A percentile compares a stretch with the other conserved stretches of the same genome.
phyloP scores from a whole-genome alignment of 192 early-diverging fungal genomes.

The Podochytrium sp. region DNA sequence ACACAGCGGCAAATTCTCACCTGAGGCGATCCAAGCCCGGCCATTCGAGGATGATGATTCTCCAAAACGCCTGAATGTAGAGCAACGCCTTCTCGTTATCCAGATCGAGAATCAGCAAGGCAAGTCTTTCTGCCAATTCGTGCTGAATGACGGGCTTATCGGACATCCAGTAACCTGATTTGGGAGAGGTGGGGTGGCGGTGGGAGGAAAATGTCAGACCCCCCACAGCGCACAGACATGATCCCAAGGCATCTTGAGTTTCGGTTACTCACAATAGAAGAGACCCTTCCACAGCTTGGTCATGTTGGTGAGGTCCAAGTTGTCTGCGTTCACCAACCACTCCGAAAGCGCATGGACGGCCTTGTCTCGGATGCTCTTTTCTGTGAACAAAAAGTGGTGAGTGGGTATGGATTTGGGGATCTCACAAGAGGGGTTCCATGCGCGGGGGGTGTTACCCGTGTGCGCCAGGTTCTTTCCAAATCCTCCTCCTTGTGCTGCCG shows the following conservation, averaged over 20 bases:
- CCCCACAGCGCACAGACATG: too few species aligned
- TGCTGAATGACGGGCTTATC: constrained; percentile 94
- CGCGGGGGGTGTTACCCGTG: constrained; percentile 58
- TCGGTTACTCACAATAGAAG: constrained; percentile 76
- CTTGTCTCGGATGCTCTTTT: constrained; percentile 75
- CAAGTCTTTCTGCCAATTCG: constrained; percentile 81
- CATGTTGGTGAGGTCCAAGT: constrained; percentile 67
- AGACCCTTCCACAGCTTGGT: constrained; percentile 90
- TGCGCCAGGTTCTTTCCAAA: constrained; percentile 73
- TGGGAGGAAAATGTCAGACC: too few species aligned
- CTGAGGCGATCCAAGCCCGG: constrained; percentile 76
- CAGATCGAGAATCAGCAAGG: constrained; percentile 56
- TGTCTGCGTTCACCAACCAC: constrained; percentile 58
- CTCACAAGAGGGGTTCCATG: too few species aligned
- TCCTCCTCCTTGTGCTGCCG: constrained; percentile 18
- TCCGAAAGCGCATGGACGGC: constrained; percentile 64
- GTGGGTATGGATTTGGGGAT: background rate
- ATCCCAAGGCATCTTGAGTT: background rate
- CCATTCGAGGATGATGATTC: constrained; percentile 72
- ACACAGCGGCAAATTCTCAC: constrained; percentile 36
- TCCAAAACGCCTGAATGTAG: constrained; percentile 71
- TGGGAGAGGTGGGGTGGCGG: background rate
- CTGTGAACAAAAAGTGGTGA: constrained; percentile 39
- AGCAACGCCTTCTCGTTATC: constrained; percentile 50
- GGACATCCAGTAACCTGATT: constrained; percentile 90